phyloP scores from a whole-genome alignment of 2,329 filamentous ascomycete species.

The Alternaria gaisen region DNA sequence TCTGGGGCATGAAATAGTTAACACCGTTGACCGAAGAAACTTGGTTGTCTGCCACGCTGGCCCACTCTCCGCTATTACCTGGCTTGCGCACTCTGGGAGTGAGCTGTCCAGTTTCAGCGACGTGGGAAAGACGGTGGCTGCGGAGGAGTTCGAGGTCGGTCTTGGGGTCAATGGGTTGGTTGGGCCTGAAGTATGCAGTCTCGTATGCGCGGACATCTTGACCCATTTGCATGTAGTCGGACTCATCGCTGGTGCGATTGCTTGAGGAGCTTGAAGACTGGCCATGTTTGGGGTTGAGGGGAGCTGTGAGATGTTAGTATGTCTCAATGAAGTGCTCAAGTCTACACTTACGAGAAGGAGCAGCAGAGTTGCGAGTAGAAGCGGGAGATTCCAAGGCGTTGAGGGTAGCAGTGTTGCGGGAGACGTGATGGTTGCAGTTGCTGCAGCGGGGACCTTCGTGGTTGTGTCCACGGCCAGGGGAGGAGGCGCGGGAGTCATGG shows the following conservation, averaged over 20 bases:
- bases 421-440: slow-evolving; percentile 38
- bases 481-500: slow-evolving; percentile 44
- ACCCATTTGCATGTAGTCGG: slow-evolving; percentile 44
- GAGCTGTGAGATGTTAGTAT: slow-evolving; percentile 29
- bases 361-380: slow-evolving; percentile 21
- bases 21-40: slow-evolving; percentile 46
- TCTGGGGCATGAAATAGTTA: slow-evolving; percentile 50
- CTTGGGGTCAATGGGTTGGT: slow-evolving; percentile 43
- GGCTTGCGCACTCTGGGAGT: slow-evolving; percentile 52
- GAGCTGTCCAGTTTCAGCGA: slow-evolving; percentile 61
- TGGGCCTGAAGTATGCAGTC: slow-evolving; percentile 45
- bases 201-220: slow-evolving; percentile 45
- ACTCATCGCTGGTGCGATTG: slow-evolving; percentile 47
- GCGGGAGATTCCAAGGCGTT: slow-evolving; percentile 43
- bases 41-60: slow-evolving; percentile 45
- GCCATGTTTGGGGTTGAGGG: slow-evolving; percentile 21
- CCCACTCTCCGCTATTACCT: slow-evolving; percentile 51
- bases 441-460: slow-evolving; percentile 45
- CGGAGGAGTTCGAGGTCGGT: slow-evolving; percentile 54
- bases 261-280: slow-evolving; percentile 42
- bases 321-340: background rate
- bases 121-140: slow-evolving; percentile 59
- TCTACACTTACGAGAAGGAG: slow-evolving; percentile 41
- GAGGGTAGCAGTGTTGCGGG: slow-evolving; percentile 43
- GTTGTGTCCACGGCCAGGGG: slow-evolving; percentile 41